phyloP scores from a whole-genome alignment of 192 early-diverging fungal species.

The Backusella australiensis region DNA sequence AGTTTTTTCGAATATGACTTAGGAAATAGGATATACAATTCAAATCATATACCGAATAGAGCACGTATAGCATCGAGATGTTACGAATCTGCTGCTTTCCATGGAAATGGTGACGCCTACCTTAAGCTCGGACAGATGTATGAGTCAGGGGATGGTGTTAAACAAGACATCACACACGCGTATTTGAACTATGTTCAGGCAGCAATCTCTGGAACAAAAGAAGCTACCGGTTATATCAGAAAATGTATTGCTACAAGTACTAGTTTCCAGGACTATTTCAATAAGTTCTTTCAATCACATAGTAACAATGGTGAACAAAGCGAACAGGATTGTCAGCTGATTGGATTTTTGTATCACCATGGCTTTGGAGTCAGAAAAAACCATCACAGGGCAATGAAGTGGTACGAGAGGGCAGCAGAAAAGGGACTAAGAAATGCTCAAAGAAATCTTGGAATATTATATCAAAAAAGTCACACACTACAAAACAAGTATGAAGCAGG shows the following conservation, averaged over 20 bases:
- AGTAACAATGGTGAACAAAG: not conserved
- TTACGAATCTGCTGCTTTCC: not conserved
- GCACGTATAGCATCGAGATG: not conserved
- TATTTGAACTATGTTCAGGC: not conserved
- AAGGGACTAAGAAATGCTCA: not conserved
- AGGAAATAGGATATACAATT: not conserved
- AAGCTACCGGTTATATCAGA: not conserved
- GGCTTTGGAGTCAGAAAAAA: constrained; percentile 2
- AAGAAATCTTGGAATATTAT: not conserved
- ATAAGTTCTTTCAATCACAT: not conserved
- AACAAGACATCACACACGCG: not conserved
- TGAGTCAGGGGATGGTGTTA: not conserved
- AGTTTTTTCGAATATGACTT: not conserved
- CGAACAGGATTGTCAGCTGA: not conserved
- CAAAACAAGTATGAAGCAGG: not conserved
- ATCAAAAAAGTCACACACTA: not conserved
- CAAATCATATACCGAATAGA: not conserved
- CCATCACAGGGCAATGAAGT: not conserved
- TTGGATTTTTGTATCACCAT: not conserved
- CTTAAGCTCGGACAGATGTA: not conserved
- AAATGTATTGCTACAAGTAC: not conserved
- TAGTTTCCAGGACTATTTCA: not conserved
- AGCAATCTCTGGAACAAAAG: not conserved
- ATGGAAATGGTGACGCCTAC: not conserved
- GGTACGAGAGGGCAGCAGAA: not conserved